phyloP scores from a whole-genome alignment of 2,329 filamentous ascomycete genomes.

The Ophiocordyceps camponoti-saundersi region DNA sequence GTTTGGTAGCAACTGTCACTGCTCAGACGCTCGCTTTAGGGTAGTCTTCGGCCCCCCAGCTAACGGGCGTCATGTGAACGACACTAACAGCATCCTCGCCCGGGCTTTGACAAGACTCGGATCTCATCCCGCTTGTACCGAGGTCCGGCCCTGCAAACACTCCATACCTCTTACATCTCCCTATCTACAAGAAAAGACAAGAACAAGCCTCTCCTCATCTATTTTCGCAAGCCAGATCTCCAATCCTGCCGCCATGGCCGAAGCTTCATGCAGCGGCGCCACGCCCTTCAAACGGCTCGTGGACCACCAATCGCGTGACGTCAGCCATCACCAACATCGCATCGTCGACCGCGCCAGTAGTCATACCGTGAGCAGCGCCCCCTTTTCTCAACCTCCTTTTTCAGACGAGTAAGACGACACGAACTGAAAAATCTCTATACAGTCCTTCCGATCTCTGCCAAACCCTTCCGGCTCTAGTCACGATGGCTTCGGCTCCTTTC shows the following conservation, averaged over 20 bases:
- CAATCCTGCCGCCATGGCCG: slow-evolving; percentile 15
- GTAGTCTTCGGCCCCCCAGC: background rate
- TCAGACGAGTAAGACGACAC: background rate
- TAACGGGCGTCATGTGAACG: too few relatives aligned
- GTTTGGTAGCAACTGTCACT: too few relatives aligned
- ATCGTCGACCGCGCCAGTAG: slow-evolving; percentile 13
- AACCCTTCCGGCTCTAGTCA: slow-evolving; percentile 10
- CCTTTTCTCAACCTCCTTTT: background rate
- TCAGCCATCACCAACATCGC: slow-evolving; percentile 23
- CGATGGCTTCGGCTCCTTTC: slow-evolving; percentile 18
- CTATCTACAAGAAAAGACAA: too few relatives aligned
- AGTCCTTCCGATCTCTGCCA: slow-evolving; percentile 18
- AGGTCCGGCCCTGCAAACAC: background rate
- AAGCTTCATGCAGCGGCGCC: slow-evolving; percentile 22
- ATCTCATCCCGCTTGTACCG: background rate
- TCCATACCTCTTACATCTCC: background rate
- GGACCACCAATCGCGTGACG: slow-evolving; percentile 23
- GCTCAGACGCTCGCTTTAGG: background rate
- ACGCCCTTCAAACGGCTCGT: slow-evolving; percentile 25
- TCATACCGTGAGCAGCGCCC: slow-evolving; percentile 12
- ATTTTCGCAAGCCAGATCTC: too few relatives aligned
- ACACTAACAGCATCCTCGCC: too few relatives aligned
- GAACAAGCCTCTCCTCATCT: too few relatives aligned
- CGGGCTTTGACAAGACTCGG: too few relatives aligned
- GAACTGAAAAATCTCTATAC: background rate